Evolutionary conservation across 2,329 filamentous ascomycete species (phyloP).

Genomic region (Cladosporium sp.): DNA sequence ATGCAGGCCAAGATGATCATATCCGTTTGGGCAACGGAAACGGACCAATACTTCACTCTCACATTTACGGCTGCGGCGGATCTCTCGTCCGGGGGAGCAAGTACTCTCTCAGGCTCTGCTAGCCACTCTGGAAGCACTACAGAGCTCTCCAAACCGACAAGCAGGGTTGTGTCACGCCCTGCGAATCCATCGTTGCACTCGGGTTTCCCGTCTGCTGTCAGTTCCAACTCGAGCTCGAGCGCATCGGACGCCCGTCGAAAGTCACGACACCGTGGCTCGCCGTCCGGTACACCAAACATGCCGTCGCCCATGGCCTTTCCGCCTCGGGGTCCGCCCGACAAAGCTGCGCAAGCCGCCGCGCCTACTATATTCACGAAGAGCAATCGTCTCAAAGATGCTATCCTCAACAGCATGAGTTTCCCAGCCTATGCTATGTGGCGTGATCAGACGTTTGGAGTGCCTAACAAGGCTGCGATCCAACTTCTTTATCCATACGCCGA

Average conservation of each 20-base stretch:
- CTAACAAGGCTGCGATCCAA: conserved; percentile 60
- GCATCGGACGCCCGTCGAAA: conserved; percentile 15
- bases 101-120: neutral
- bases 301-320: conserved; percentile 61
- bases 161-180: conserved; percentile 40
- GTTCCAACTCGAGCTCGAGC: conserved; percentile 30
- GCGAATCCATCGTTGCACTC: conserved; percentile 31
- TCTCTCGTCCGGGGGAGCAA: neutral
- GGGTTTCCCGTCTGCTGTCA: conserved; percentile 34
- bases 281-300: conserved; percentile 37
- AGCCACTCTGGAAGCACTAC: conserved; percentile 15
- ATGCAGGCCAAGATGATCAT: conserved; percentile 71
- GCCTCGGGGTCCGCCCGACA: conserved; percentile 61
- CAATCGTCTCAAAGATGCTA: conserved; percentile 69
- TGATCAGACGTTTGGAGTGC: conserved; percentile 68
- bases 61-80: conserved; percentile 62
- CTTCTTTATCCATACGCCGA: conserved; percentile 33
- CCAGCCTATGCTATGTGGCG: conserved; percentile 76
- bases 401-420: conserved; percentile 69
- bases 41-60: conserved; percentile 66
- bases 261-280: conserved; percentile 9
- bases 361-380: conserved; percentile 70
- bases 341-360: conserved; percentile 48
- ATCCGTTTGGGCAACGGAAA: conserved; percentile 67
- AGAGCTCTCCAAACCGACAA: conserved; percentile 27